Conservation (phyloP, 345 rosid species). For the Sisymbrium altissimum region DNA sequence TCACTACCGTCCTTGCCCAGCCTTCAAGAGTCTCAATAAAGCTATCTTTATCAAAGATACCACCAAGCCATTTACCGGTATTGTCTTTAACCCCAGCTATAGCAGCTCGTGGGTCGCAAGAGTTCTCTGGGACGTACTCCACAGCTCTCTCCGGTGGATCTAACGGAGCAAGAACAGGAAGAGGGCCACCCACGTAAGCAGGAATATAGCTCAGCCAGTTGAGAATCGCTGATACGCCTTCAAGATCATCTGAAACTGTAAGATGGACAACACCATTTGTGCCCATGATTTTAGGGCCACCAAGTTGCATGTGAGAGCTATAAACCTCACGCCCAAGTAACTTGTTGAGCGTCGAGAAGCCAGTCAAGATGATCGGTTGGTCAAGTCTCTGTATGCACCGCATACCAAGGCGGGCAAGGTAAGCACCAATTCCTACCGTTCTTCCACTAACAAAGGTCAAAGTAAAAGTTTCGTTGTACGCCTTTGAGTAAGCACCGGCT, state of each 20-base stretch:
- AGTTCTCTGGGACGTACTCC: constrained; percentile 82
- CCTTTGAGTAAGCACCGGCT: constrained; percentile 94
- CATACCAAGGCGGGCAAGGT: constrained; percentile 98
- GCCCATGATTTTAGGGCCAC: constrained; percentile 99
- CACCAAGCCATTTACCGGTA: constrained; percentile 87
- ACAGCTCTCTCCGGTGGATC: constrained; percentile 94
- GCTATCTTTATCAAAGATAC: constrained; percentile 92
- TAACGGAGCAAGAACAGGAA: constrained; percentile 59
- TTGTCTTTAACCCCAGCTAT: constrained; percentile 62
- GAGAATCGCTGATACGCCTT: constrained; percentile 88
- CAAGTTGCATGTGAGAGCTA: constrained; percentile 99
- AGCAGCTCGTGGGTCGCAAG: constrained; percentile 99
- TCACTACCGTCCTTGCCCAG: constrained; percentile 99
- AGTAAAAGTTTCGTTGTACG: constrained; percentile 96
- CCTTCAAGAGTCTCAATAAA: constrained; percentile 94
- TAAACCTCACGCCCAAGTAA: constrained; percentile 99
- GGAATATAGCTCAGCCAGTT: constrained; percentile 95
- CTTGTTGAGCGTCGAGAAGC: constrained; percentile 96
- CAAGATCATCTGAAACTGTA: constrained; percentile 96
- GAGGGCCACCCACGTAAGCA: constrained; percentile 68
- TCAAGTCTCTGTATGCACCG: constrained; percentile 99
- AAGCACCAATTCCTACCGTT: constrained; percentile 98
- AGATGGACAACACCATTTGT: constrained; percentile 99
- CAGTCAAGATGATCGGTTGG: constrained; percentile 97
- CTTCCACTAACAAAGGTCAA: constrained; percentile 92